These are phyloP conservation scores for Lentinula sp. DNA, from an alignment of 768 basidiomycete genomes.

Conservation along the genomic window DNA sequence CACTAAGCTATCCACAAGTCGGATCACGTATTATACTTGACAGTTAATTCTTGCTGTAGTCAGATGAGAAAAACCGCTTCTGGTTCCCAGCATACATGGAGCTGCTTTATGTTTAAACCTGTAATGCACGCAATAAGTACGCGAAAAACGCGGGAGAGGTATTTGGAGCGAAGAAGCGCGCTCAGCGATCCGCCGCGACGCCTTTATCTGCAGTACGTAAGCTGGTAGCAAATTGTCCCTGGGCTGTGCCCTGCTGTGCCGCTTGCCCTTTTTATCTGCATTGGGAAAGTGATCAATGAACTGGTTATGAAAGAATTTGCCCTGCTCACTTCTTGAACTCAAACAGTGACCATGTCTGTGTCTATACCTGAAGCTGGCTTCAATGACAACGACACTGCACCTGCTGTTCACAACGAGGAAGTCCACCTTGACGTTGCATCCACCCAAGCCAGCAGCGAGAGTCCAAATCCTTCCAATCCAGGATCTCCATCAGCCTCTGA, in stretches of 20 bases:
- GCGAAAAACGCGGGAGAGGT: neutral
- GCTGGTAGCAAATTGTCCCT: neutral
- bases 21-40: too few relatives aligned
- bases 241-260: neutral
- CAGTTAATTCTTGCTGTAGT: too few relatives aligned
- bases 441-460: neutral
- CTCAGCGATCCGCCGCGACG: neutral
- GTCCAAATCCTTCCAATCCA: neutral
- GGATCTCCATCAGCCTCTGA: neutral
- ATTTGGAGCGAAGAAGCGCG: neutral
- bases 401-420: neutral
- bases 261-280: neutral
- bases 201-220: neutral
- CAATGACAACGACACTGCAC: neutral
- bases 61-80: too few relatives aligned
- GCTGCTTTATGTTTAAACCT: too few relatives aligned
- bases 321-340: neutral
- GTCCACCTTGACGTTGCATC: neutral
- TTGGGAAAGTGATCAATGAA: neutral
- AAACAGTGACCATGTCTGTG: neutral
- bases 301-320: neutral
- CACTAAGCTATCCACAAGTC: neutral
- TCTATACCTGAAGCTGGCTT: neutral
- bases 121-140: neutral
- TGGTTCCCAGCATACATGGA: too few relatives aligned